Evolutionary conservation across 768 basidiomycete species (phyloP).

Genomic region (Mycena latifolia): DNA sequence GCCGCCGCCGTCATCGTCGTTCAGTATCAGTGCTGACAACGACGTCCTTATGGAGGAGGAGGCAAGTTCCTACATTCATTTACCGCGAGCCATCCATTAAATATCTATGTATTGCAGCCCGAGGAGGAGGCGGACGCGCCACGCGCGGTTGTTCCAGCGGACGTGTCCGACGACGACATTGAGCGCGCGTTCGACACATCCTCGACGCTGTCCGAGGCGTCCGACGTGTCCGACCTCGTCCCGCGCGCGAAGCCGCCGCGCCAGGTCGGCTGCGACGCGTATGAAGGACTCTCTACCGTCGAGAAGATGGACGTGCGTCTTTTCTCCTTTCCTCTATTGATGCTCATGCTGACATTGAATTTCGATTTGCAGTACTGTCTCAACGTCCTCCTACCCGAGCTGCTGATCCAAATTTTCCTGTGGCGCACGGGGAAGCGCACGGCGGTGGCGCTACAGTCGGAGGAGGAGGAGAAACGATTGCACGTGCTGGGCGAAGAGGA

Average conservation of each 20-base stretch:
- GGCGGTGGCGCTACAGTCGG: constrained; percentile 59
- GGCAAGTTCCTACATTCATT: constrained; percentile 3
- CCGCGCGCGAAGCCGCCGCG: constrained; percentile 33
- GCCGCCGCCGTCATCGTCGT: constrained; percentile 31
- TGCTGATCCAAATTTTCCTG: constrained; percentile 77
- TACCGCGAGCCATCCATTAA: not conserved
- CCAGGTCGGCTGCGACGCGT: constrained; percentile 55
- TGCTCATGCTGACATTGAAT: constrained; percentile 11
- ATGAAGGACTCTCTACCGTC: constrained; percentile 56
- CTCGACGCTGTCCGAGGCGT: constrained; percentile 36
- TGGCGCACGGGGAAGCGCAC: constrained; percentile 76
- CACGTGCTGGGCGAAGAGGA: constrained; percentile 62
- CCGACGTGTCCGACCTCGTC: constrained; percentile 14
- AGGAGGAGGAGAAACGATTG: constrained; percentile 67
- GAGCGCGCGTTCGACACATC: constrained; percentile 28
- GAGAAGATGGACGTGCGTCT: constrained; percentile 66
- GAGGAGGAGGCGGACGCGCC: constrained; percentile 1
- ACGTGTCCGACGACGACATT: not conserved
- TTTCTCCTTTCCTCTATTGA: constrained; percentile 5
- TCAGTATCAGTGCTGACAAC: constrained; percentile 11
- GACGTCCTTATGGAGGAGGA: constrained; percentile 4
- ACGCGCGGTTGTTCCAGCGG: not conserved
- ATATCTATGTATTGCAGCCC: not conserved
- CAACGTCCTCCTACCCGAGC: constrained; percentile 79
- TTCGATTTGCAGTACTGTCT: constrained; percentile 75